phyloP scores from a whole-genome alignment of 768 basidiomycete species.

The Cystofilobasidium bisporidii region DNA sequence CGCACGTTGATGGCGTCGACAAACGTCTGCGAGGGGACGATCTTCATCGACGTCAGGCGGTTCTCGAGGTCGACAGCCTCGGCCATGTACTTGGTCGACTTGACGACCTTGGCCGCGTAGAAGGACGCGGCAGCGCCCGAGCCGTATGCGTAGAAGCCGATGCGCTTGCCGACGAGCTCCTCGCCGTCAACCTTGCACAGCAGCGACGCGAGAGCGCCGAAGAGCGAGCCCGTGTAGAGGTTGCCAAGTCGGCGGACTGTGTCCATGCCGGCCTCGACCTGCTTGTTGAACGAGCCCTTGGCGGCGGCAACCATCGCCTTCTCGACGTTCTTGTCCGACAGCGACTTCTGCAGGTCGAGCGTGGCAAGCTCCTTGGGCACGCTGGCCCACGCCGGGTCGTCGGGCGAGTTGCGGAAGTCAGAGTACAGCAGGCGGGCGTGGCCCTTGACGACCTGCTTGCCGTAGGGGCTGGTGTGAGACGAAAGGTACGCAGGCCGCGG shows the following conservation, averaged over 20 bases:
- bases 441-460: slow-evolving; percentile 97
- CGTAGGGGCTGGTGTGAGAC: slow-evolving; percentile 60
- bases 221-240: slow-evolving; percentile 96
- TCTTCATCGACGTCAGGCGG: slow-evolving; percentile 73
- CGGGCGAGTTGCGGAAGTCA: slow-evolving; percentile 77
- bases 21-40: slow-evolving; percentile 84
- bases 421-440: slow-evolving; percentile 83
- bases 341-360: slow-evolving; percentile 58
- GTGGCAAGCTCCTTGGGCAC: slow-evolving; percentile 58
- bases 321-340: slow-evolving; percentile 90
- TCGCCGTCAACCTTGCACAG: slow-evolving; percentile 62
- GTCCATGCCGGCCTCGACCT: slow-evolving; percentile 68
- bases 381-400: slow-evolving; percentile 50
- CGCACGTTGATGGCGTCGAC: slow-evolving; percentile 58
- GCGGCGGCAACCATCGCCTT: slow-evolving; percentile 81
- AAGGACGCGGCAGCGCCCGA: slow-evolving; percentile 90
- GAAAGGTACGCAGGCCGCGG: too few relatives aligned
- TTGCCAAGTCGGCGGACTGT: slow-evolving; percentile 88
- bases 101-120: slow-evolving; percentile 78
- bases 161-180: slow-evolving; percentile 64
- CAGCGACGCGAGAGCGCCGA: slow-evolving; percentile 84
- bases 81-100: slow-evolving; percentile 70
- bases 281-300: slow-evolving; percentile 42
- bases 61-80: slow-evolving; percentile 70
- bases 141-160: slow-evolving; percentile 94